Evolutionary conservation across 305 asterid genomes (phyloP).

Genomic region (Fraxinus nigra): DNA sequence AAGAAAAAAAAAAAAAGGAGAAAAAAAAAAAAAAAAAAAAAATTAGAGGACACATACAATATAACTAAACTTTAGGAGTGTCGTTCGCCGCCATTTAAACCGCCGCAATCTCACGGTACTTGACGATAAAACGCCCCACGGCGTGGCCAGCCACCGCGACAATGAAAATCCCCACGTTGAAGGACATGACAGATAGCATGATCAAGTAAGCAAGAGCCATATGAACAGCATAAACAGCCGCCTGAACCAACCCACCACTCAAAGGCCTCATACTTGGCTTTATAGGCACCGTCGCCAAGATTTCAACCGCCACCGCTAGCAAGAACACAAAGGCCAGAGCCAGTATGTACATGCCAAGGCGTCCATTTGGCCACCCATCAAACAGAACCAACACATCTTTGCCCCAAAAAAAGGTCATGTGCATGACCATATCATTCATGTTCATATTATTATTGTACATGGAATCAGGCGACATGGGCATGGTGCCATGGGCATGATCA

Average conservation of each 20-base stretch:
- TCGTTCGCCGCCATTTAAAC: conserved; percentile 9
- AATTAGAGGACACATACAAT: not conserved
- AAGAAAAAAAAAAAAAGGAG: no score
- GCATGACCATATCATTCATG: conserved; percentile 51
- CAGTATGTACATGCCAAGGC: conserved; percentile 52
- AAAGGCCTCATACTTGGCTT: conserved; percentile 25
- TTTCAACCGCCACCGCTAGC: conserved; percentile 42
- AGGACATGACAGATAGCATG: conserved; percentile 84
- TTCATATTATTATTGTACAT: conserved; percentile 27
- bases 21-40: no score
- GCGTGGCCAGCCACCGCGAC: conserved; percentile 66
- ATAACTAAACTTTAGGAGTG: conserved; percentile 12
- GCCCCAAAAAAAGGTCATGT: conserved; percentile 77
- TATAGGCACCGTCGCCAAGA: conserved; percentile 35
- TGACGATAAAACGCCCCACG: conserved; percentile 42
- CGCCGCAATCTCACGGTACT: conserved; percentile 28
- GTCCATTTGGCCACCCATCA: conserved; percentile 69
- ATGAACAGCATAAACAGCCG: conserved; percentile 43
- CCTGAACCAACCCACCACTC: conserved; percentile 28
- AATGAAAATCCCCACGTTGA: conserved; percentile 62
- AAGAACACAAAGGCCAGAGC: conserved; percentile 50
- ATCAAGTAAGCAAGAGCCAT: conserved; percentile 62
- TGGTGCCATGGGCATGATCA: conserved; percentile 40
- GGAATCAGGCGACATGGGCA: conserved; percentile 28
- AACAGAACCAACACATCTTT: conserved; percentile 56